phyloP scores from a whole-genome alignment of 1,139 yeast genomes.

The Suhomyces terraborum region DNA sequence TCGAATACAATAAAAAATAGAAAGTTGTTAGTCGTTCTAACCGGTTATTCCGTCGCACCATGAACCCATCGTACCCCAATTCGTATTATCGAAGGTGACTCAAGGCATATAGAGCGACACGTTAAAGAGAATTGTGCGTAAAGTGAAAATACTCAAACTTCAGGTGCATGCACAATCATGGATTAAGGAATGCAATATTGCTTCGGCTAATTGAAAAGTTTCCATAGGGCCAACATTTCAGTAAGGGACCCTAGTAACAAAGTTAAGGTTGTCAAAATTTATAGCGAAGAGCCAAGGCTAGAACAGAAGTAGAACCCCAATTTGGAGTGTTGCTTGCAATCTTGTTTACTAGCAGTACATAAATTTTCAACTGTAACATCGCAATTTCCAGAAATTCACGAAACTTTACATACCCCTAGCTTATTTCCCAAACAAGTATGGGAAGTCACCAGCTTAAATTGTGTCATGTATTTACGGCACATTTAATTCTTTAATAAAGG shows the following conservation, averaged over 20 bases:
- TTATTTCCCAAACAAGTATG: neutral
- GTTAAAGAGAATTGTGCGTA: neutral
- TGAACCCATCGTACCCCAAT: neutral
- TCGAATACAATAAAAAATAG: conserved; percentile 1
- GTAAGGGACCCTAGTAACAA: no score
- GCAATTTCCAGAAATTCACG: no score
- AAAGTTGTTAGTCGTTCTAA: neutral
- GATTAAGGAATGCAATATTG: neutral
- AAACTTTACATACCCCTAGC: neutral
- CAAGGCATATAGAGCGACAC: neutral
- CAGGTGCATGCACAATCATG: no score
- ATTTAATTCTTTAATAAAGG: conserved; percentile 2
- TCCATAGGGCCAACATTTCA: neutral
- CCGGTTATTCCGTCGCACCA: conserved; percentile 1
- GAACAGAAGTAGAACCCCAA: no score
- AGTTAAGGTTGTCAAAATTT: no score
- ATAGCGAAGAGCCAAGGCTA: neutral
- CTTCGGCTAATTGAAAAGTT: conserved; percentile 2
- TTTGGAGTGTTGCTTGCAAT: no score
- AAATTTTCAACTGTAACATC: no score
- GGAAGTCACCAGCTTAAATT: neutral
- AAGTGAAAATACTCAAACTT: conserved; percentile 3
- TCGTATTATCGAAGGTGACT: conserved; percentile 1
- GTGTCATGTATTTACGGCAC: conserved; percentile 4
- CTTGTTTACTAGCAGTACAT: no score